These are phyloP conservation scores for Hypoxylon crocopeplum DNA, from an alignment of 495 filamentous ascomycete genomes.

Conservation along the genomic window DNA sequence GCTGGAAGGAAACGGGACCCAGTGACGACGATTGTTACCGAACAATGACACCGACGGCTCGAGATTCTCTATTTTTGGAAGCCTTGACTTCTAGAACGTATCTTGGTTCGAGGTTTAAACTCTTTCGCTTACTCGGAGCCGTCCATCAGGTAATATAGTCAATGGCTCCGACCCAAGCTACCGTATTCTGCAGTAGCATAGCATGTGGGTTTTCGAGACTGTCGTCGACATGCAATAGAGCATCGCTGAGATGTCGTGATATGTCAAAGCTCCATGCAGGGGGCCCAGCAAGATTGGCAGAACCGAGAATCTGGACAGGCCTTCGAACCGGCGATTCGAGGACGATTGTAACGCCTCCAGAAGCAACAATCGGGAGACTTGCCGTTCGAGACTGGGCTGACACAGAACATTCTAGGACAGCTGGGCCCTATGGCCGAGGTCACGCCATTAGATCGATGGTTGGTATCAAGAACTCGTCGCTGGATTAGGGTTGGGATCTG, in stretches of 20 bases:
- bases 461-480: slow-evolving; percentile 21
- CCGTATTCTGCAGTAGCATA: slow-evolving; percentile 14
- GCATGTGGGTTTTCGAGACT: slow-evolving; percentile 17
- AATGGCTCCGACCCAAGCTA: slow-evolving; percentile 14
- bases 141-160: slow-evolving; percentile 23
- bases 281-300: slow-evolving; percentile 14
- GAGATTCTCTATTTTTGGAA: slow-evolving; percentile 37
- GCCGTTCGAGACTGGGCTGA: slow-evolving; percentile 27
- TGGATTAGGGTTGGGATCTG: slow-evolving; percentile 20
- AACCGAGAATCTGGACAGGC: slow-evolving; percentile 27
- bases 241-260: slow-evolving; percentile 15
- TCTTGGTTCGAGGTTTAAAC: neutral
- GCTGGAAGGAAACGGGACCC: neutral
- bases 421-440: slow-evolving; percentile 18
- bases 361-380: slow-evolving; percentile 15
- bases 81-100: slow-evolving; percentile 20
- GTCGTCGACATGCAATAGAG: slow-evolving; percentile 3
- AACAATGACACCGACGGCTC: slow-evolving; percentile 10
- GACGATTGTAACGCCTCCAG: neutral
- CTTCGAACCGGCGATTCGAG: slow-evolving; percentile 13
- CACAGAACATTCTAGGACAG: slow-evolving; percentile 11
- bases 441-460: slow-evolving; percentile 22
- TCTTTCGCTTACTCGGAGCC: slow-evolving; percentile 14
- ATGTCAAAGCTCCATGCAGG: slow-evolving; percentile 18
- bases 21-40: slow-evolving; percentile 2